These are phyloP conservation scores for Conticribra guillardii DNA, from an alignment of 108 stramenopile genomes.

Conservation along the genomic window DNA sequence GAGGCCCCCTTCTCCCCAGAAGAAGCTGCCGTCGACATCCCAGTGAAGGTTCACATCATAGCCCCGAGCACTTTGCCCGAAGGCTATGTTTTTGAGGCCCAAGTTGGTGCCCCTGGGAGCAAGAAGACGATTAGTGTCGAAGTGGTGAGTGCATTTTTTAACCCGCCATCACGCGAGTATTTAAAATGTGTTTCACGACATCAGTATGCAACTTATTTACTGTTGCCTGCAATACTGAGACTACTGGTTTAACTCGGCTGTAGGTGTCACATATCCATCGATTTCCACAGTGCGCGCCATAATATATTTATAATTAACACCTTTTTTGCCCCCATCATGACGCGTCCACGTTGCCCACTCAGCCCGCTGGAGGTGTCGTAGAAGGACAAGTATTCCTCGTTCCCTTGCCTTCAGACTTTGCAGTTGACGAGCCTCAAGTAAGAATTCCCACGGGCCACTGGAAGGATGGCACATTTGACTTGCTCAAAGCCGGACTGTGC, in stretches of 20 bases:
- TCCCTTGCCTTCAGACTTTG: constrained; percentile 58
- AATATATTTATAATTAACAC: too few species aligned
- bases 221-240: too few species aligned
- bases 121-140: constrained; percentile 48
- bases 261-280: constrained; percentile 3
- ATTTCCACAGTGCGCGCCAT: too few species aligned
- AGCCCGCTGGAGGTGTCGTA: constrained; percentile 72
- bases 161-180: not conserved
- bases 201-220: too few species aligned
- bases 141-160: constrained; percentile 21
- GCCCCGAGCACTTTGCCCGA: constrained; percentile 82
- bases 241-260: not conserved
- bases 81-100: constrained; percentile 83
- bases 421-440: constrained; percentile 41
- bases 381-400: constrained; percentile 80
- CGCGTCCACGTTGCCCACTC: too few species aligned
- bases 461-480: constrained; percentile 82
- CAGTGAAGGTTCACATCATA: constrained; percentile 57
- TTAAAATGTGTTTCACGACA: too few species aligned
- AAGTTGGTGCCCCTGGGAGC: constrained; percentile 54
- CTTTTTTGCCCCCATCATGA: too few species aligned
- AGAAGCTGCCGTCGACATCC: constrained; percentile 18
- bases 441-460: constrained; percentile 76
- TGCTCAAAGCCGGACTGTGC: constrained; percentile 59
- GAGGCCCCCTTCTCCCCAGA: constrained; percentile 30